Evolutionary conservation across 164 flowering plant species (phyloP).

Genomic region (Malania oleifera): DNA sequence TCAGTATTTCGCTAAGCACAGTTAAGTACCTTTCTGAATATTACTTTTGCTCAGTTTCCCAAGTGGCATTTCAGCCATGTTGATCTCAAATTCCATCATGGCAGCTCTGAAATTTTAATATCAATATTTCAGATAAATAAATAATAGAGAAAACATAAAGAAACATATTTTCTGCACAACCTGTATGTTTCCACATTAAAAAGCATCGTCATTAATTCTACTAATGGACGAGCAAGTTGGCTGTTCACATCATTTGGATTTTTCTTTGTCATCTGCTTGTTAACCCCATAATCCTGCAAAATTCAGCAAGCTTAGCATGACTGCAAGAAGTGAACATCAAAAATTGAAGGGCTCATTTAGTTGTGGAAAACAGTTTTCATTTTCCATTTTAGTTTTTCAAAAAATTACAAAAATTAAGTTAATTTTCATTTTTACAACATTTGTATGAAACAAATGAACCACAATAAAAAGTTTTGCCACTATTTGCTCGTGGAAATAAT

Average conservation of each 20-base stretch:
- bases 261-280: conserved; percentile 45
- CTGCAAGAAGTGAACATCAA: not conserved
- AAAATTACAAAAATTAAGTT: too few relatives aligned
- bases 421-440: too few relatives aligned
- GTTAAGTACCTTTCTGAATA: conserved; percentile 67
- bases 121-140: conserved; percentile 3
- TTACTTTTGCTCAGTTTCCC: conserved; percentile 93
- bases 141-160: not conserved
- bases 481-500: too few relatives aligned
- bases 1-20: not conserved
- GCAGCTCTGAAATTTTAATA: conserved; percentile 62
- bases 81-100: conserved; percentile 95
- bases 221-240: conserved; percentile 61
- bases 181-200: conserved; percentile 91
- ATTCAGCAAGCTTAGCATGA: not conserved
- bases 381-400: too few relatives aligned
- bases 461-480: too few relatives aligned
- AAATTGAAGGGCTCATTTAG: not conserved
- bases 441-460: too few relatives aligned
- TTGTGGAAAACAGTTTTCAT: too few relatives aligned
- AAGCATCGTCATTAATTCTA: conserved; percentile 86
- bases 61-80: conserved; percentile 98
- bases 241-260: conserved; percentile 27
- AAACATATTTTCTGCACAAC: conserved; percentile 24
- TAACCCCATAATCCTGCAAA: conserved; percentile 86